Evolutionary conservation across 2,329 filamentous ascomycete species (phyloP).

Genomic region (Purpureocillium lavendulum): DNA sequence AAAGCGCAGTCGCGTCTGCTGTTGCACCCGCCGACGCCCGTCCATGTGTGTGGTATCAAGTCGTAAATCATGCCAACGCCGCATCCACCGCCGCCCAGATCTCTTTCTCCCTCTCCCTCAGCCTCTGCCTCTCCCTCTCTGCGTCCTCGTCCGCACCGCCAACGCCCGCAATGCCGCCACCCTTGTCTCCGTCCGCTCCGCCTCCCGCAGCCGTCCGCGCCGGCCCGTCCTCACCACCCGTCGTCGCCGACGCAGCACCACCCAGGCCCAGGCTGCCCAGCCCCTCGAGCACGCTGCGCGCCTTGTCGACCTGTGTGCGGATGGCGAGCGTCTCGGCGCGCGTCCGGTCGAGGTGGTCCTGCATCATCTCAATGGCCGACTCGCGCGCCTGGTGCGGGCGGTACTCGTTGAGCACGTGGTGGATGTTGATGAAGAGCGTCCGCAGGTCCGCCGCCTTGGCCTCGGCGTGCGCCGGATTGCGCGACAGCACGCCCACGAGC

Average conservation of each 20-base stretch:
- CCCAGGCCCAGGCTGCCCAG: slow-evolving; percentile 46
- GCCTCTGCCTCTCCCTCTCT: slow-evolving; percentile 6
- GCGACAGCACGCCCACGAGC: slow-evolving; percentile 48
- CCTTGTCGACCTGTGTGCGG: slow-evolving; percentile 59
- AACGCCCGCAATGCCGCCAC: no score
- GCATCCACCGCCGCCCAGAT: slow-evolving; percentile 35
- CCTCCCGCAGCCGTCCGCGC: slow-evolving; percentile 9
- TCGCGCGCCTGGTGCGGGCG: slow-evolving; percentile 87
- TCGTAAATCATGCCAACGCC: slow-evolving; percentile 21
- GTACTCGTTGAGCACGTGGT: slow-evolving; percentile 91
- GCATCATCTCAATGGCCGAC: slow-evolving; percentile 79
- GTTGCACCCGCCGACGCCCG: no score
- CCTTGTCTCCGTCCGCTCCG: neutral
- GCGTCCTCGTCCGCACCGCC: slow-evolving; percentile 3
- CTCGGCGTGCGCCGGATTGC: slow-evolving; percentile 38
- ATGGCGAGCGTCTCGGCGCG: slow-evolving; percentile 66
- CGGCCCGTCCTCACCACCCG: slow-evolving; percentile 8
- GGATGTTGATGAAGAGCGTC: slow-evolving; percentile 81
- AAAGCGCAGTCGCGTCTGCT: no score
- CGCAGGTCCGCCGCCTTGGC: slow-evolving; percentile 71
- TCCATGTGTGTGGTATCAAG: neutral
- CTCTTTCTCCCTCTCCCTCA: slow-evolving; percentile 20
- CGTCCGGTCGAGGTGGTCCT: slow-evolving; percentile 68
- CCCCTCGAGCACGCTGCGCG: slow-evolving; percentile 63
- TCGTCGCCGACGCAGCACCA: slow-evolving; percentile 7